A percentile compares a stretch with the other conserved stretches of the same genome.
Conservation (phyloP, 1,284 basidiomycete species). For the Exobasidium rhododendri region DNA sequence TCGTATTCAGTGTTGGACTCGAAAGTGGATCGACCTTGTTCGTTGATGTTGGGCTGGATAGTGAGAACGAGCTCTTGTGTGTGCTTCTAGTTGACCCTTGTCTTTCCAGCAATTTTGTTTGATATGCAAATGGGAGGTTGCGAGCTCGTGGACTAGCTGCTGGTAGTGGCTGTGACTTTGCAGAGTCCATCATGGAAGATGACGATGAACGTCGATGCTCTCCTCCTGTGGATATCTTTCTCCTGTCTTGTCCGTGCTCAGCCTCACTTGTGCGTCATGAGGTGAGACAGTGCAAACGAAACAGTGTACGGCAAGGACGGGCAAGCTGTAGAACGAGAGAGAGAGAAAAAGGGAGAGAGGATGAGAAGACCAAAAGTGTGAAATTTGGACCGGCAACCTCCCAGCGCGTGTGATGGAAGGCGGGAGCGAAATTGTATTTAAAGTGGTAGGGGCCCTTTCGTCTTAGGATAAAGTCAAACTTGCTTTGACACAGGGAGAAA, state of each 20-base stretch:
- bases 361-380: not conserved
- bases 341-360: constrained; percentile 3
- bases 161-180: constrained; percentile 14
- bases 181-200: constrained; percentile 14
- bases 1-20: not conserved
- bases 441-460: too few relatives aligned
- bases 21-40: not conserved
- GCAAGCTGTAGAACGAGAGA: too few relatives aligned
- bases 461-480: too few relatives aligned
- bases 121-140: constrained; percentile 43
- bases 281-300: not conserved
- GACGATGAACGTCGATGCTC: not conserved
- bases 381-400: not conserved
- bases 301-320: too few relatives aligned
- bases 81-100: constrained; percentile 36
- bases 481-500: too few relatives aligned
- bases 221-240: not conserved
- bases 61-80: constrained; percentile 25
- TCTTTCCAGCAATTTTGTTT: constrained; percentile 45
- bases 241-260: not conserved
- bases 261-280: not conserved
- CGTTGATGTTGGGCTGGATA: constrained; percentile 15
- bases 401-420: too few relatives aligned
- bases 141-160: constrained; percentile 37
- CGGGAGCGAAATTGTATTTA: too few relatives aligned